Base-by-base conservation (phyloP, 2,329 filamentous ascomycete species). In the Emmonsia crescens region DNA sequence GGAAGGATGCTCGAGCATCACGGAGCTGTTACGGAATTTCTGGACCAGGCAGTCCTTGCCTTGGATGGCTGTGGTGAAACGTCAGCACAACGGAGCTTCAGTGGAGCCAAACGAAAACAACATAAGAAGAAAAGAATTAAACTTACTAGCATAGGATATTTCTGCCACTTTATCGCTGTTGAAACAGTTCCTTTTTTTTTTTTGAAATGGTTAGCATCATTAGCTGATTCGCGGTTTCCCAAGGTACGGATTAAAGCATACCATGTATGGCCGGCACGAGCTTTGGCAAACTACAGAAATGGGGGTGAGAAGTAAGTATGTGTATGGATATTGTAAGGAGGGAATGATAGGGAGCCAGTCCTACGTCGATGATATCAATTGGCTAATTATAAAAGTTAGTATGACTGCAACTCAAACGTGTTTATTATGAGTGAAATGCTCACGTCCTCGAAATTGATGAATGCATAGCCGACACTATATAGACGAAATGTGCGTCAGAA, bases 11-110 rank as follows among this genome's bases (percentile, higher is more conserved):
- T 97, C 92, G 0, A 93, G 80, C 91, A 97, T 96, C 36, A 99
- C 91, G 0, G 91, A 93, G 46, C 91, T 96, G 77, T 99, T 99
- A 42, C 94, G 87, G 71, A 99, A 99, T 72, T 97, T 96, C 73
- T 95, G 89, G 6, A 96, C 85, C 0, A 97, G 81, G 65, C 90
- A 93, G 70, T 96, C 91, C 65, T 88, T 88, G 54, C 94, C 94
- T 78, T 99, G 94, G 63, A 96, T 93, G 14, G 92, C 89, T 91
- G 62, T 49, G 42, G 51, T 49, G 42, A 55, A 42, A 59, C 78
- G 61, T 77, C 70, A 56, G 65, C 60, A 49, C n/a, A 48, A 19
- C 21, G 21, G 44, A 48, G 12, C 44, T 24, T 24, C 16, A 5
- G 19, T n/a, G 5, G 19, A 40, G 9, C 16, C 10, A n/a, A 48